These are phyloP conservation scores for Syzygium jambos DNA, from an alignment of 345 rosid genomes.

Conservation along the genomic window DNA sequence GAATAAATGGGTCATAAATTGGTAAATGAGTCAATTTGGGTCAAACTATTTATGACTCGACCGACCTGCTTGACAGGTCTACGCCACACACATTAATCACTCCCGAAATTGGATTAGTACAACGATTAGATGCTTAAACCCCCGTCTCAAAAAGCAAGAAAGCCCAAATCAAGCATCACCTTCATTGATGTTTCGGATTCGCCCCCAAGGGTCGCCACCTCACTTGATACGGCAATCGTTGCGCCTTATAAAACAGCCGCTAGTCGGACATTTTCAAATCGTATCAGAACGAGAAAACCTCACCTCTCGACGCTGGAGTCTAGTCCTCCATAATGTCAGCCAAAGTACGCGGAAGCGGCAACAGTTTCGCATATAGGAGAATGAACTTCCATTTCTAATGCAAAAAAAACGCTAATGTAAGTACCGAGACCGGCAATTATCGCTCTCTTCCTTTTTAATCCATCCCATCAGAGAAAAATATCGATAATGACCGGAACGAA, in stretches of 20 bases:
- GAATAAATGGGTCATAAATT: no score
- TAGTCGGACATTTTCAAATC: neutral
- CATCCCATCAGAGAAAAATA: neutral
- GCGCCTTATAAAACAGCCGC: fast-evolving
- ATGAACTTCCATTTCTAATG: neutral
- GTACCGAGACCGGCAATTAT: fast-evolving
- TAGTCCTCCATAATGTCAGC: neutral
- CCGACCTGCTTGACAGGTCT: no score
- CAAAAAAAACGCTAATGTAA: neutral
- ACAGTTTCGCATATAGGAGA: neutral
- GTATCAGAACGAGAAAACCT: neutral
- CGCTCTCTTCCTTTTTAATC: neutral
- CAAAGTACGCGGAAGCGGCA: neutral
- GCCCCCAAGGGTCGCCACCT: neutral
- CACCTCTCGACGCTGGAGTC: neutral
- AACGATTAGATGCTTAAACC: neutral
- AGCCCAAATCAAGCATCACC: neutral
- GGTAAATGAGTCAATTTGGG: no score
- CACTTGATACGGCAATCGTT: fast-evolving
- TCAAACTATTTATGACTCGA: no score
- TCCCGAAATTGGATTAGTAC: neutral
- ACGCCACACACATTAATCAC: neutral
- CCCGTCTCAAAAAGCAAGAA: neutral
- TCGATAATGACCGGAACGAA: fast-evolving
- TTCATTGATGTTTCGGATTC: neutral